Percentiles rank a stretch among this genome's conserved stretches.
Evolutionary conservation across 371 early-diverging fungal species (phyloP).

Genomic region (Basidiobolus heterosporus): DNA sequence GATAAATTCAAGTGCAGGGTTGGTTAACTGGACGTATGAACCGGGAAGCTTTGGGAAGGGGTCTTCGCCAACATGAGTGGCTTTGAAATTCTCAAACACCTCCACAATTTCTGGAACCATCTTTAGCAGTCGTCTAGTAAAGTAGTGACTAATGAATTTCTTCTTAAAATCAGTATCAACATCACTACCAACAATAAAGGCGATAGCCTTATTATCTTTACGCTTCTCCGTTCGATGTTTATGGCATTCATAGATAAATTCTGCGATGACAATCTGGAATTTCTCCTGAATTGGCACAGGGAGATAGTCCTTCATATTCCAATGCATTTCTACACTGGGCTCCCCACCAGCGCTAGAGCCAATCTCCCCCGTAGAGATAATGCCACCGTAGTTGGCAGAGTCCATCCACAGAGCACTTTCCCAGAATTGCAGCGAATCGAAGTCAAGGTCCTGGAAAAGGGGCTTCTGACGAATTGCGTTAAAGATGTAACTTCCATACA

Average conservation of each 20-base stretch:
- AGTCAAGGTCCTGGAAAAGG: conserved; percentile 50
- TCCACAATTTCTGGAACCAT: conserved; percentile 13
- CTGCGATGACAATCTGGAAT: conserved; percentile 37
- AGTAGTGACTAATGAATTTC: conserved; percentile 20
- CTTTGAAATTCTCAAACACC: background rate
- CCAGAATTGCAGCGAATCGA: conserved; percentile 54
- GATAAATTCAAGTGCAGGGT: conserved; percentile 60
- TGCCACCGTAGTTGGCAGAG: conserved; percentile 71
- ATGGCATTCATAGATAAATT: conserved; percentile 29
- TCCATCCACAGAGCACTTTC: conserved; percentile 85
- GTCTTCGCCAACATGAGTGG: conserved; percentile 10
- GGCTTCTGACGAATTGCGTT: conserved; percentile 49
- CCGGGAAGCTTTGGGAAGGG: conserved; percentile 53
- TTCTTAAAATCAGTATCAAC: conserved; percentile 12
- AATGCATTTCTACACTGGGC: conserved; percentile 38
- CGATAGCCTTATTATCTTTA: conserved; percentile 3
- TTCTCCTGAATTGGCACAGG: conserved; percentile 50
- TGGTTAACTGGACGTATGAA: conserved; percentile 28
- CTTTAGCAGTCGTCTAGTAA: conserved; percentile 29
- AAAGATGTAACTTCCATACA: conserved; percentile 53
- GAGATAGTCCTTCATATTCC: conserved; percentile 78
- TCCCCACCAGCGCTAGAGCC: conserved; percentile 14
- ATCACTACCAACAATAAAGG: background rate
- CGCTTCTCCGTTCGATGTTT: background rate
- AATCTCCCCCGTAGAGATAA: conserved; percentile 15